phyloP scores from a whole-genome alignment of 139 green algal genomes.

The Haematococcus lacustris region DNA sequence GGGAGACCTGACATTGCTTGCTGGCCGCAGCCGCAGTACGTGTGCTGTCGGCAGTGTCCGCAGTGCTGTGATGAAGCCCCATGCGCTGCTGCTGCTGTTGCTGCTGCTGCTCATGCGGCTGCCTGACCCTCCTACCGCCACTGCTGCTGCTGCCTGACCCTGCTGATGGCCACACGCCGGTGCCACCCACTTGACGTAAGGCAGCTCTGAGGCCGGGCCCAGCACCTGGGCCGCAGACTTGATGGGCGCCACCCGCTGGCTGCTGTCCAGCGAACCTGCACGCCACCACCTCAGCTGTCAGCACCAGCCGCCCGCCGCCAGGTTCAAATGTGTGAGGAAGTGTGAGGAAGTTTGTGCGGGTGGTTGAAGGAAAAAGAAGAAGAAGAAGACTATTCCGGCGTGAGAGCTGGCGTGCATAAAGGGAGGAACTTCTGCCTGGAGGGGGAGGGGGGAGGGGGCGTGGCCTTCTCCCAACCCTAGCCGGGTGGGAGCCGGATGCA shows the following conservation, averaged over 20 bases:
- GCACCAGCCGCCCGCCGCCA: neutral
- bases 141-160: neutral
- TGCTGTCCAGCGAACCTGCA: neutral
- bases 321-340: neutral
- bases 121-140: neutral
- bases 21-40: neutral
- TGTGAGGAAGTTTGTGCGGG: neutral
- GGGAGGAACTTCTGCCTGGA: too few species aligned
- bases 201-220: slow-evolving; percentile 17
- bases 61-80: neutral
- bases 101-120: neutral
- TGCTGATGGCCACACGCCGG: neutral
- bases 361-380: neutral
- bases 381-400: neutral
- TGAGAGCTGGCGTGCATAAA: too few species aligned
- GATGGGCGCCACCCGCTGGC: neutral
- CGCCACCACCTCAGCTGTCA: neutral
- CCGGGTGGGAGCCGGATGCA: too few species aligned
- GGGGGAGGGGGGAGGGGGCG: too few species aligned
- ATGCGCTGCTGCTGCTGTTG: neutral
- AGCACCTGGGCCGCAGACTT: slow-evolving; percentile 9
- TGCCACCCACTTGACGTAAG: slow-evolving; percentile 39
- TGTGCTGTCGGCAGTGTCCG: neutral
- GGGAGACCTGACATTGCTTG: neutral
- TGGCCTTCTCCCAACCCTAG: too few species aligned